Conservation (phyloP, 305 asterid species). For the Ilex paraguariensis region DNA sequence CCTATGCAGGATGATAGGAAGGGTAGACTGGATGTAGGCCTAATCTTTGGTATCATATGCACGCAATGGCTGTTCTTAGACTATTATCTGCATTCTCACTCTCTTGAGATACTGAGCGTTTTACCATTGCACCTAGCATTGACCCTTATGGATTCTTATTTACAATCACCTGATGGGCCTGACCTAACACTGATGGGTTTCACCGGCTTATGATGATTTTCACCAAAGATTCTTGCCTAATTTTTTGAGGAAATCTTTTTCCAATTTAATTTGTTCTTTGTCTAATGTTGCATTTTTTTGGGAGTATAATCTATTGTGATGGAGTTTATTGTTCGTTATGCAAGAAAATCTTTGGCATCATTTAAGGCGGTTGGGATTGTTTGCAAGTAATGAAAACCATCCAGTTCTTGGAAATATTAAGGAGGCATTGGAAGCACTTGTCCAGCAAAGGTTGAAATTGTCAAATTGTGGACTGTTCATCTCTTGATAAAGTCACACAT, state of each 20-base stretch:
- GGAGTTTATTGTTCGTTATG: not conserved
- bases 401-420: constrained; percentile 53
- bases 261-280: not conserved
- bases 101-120: no score
- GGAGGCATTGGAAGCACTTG: constrained; percentile 62
- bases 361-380: constrained; percentile 74
- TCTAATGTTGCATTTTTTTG: constrained; percentile 1
- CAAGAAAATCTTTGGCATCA: constrained; percentile 87
- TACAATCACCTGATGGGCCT: not conserved
- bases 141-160: no score
- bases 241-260: not conserved
- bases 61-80: no score
- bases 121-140: no score
- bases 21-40: no score
- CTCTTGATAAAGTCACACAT: not conserved
- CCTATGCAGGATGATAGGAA: no score
- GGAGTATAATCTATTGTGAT: constrained; percentile 4
- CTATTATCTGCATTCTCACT: no score
- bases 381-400: constrained; percentile 65
- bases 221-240: not conserved
- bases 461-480: constrained; percentile 11
- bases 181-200: not conserved
- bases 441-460: constrained; percentile 73
- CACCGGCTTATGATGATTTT: no score
- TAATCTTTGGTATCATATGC: no score